A percentile compares a stretch with the other conserved stretches of the same genome.
These are phyloP conservation scores for Myriangium duriaei DNA, from an alignment of 2,329 filamentous ascomycete genomes.

Conservation along the genomic window DNA sequence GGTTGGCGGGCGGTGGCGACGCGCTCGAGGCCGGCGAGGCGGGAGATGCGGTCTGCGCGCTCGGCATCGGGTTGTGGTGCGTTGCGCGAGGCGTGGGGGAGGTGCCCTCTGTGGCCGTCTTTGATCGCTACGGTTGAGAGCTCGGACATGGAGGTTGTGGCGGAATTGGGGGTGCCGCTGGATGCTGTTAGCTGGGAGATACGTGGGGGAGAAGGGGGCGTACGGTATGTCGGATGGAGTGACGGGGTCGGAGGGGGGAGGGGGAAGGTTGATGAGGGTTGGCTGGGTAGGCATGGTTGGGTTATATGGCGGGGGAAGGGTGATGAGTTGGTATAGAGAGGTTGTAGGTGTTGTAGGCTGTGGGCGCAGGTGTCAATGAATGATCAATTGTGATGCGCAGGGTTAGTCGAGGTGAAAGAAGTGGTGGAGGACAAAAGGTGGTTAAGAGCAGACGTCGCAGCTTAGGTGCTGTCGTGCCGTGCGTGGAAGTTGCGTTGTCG, in stretches of 20 bases:
- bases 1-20: conserved; percentile 59
- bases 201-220: conserved; percentile 15
- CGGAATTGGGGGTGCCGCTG: conserved; percentile 85
- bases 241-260: conserved; percentile 66
- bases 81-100: conserved; percentile 47
- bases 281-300: conserved; percentile 34
- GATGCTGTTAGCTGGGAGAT: conserved; percentile 14
- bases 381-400: no score
- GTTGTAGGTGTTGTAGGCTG: background rate
- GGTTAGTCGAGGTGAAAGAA: no score
- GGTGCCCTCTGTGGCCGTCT: conserved; percentile 80
- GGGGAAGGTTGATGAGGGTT: conserved; percentile 73
- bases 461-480: no score
- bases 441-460: no score
- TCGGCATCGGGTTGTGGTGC: conserved; percentile 47
- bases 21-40: conserved; percentile 80
- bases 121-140: conserved; percentile 93
- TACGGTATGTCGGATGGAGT: conserved; percentile 87
- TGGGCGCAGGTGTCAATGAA: no score
- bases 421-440: no score
- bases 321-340: background rate
- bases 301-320: background rate
- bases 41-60: conserved; percentile 87
- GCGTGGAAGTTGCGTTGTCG: no score
- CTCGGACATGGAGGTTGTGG: conserved; percentile 80